Evolutionary conservation across 1,139 yeast species (phyloP), one percentile per base, ranked within the genome.

Genomic region (Arxiozyma slooffiae): DNA sequence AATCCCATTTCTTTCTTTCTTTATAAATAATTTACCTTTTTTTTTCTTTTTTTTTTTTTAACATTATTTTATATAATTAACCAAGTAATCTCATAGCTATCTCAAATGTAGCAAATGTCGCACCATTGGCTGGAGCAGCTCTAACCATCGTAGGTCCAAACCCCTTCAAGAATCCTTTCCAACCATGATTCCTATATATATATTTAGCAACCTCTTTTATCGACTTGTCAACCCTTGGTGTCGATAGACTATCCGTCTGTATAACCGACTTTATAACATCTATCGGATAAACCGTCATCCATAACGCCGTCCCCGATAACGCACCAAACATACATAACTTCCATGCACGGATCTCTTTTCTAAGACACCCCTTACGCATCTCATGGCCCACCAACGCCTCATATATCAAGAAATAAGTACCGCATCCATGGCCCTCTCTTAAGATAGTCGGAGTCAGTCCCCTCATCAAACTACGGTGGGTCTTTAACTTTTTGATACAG

Each of bases 121-220:
- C 95, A 48, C 96, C 97, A 64, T 90, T 90, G 18, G 95, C 97
- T 3, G 97, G 97, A 2, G 96, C 96, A 49, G 97, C 97, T 69
- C 97, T 82, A 59, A 90, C 73, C 56, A 90, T 80, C 1, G 97
- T 89, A 47, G 97, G 96, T 23, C 82, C 69, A 64, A 89, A 88
- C 1, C n/a, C 97, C 97, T 68, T 81, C 69, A 86, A 83, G 63
- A 90, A 86, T 0, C 96, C 95, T 58, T 74, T 74, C 49, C 81
- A 57, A 37, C 97, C 97, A 49, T 74, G 73, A 8, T 73, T 74
- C 46, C 65, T 67, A 66, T 71, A 75, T 21, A 87, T 75, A 55
- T 75, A 74, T 53, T 65, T 74, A 22, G 78, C 70, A 30, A 87
- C 94, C 53, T 76, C 77, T 17, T 75, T 40, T 42, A 67, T 63